These are phyloP conservation scores for Epipyxis sp. DNA, from an alignment of 108 stramenopile genomes.

Conservation along the genomic window DNA sequence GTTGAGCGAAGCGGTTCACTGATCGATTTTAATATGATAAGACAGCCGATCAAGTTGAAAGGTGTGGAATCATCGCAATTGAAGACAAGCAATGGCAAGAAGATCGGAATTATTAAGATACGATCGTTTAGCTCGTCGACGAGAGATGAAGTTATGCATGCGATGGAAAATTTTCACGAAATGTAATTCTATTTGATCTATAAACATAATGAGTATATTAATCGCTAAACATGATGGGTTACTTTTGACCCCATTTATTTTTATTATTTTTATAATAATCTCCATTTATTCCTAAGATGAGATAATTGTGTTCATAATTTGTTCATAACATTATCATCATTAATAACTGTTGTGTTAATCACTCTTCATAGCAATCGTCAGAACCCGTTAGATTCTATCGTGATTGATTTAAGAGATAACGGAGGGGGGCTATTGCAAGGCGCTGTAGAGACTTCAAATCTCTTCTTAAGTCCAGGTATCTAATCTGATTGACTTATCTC, in stretches of 20 bases:
- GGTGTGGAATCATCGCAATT: neutral
- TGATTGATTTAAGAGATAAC: slow-evolving; percentile 53
- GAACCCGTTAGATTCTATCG: too few species aligned
- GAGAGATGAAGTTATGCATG: neutral
- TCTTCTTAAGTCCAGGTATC: slow-evolving; percentile 73
- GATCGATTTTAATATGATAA: neutral
- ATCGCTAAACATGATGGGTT: too few species aligned
- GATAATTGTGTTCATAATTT: too few species aligned
- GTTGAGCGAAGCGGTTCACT: neutral
- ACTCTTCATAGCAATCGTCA: too few species aligned
- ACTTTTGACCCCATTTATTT: too few species aligned
- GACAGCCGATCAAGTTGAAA: neutral
- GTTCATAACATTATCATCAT: too few species aligned
- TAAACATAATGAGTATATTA: too few species aligned
- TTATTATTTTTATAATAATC: too few species aligned
- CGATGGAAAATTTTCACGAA: too few species aligned
- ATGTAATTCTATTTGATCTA: too few species aligned
- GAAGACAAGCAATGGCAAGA: neutral
- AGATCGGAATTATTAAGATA: neutral
- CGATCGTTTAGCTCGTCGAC: neutral
- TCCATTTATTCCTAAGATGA: too few species aligned
- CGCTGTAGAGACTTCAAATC: slow-evolving; percentile 82
- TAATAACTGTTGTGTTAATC: too few species aligned
- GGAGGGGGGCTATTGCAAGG: slow-evolving; percentile 87
- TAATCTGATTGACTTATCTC: slow-evolving; percentile 73